A percentile compares a stretch with the other conserved stretches of the same genome.
These are phyloP conservation scores for Glycine tomentella DNA, from an alignment of 306 rosid genomes.

Conservation along the genomic window DNA sequence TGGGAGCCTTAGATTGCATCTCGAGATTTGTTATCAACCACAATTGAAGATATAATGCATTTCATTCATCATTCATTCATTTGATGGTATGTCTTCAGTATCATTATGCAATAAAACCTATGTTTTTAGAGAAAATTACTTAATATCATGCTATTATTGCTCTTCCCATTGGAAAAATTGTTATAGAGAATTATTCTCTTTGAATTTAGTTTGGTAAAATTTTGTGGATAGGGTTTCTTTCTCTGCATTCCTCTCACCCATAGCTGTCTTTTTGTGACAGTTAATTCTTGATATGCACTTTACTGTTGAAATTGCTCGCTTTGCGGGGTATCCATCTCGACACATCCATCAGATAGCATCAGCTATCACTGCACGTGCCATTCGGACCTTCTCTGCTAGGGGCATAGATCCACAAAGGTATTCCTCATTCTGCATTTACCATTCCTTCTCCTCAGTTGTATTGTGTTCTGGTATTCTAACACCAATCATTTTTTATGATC, in stretches of 20 bases:
- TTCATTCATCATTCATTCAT: constrained; percentile 19
- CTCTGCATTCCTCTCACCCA: constrained; percentile 36
- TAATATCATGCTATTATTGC: constrained; percentile 4
- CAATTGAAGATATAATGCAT: background rate
- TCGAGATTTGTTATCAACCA: constrained; percentile 16
- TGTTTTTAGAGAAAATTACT: background rate
- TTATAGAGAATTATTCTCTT: background rate
- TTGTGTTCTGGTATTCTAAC: constrained; percentile 38
- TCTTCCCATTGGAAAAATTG: constrained; percentile 4
- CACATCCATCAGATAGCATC: constrained; percentile 92
- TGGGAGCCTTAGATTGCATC: constrained; percentile 18
- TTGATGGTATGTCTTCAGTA: constrained; percentile 8
- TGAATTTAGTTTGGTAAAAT: background rate
- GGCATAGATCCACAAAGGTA: constrained; percentile 88
- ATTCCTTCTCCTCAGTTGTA: constrained; percentile 25
- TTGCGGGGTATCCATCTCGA: constrained; percentile 90
- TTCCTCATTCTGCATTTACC: constrained; percentile 40
- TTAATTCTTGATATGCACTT: constrained; percentile 98
- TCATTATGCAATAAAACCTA: background rate
- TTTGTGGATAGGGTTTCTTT: constrained; percentile 1
- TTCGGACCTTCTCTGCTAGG: constrained; percentile 85
- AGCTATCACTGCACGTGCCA: constrained; percentile 89
- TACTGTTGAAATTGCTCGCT: constrained; percentile 93
- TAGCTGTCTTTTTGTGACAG: constrained; percentile 58
- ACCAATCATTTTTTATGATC: constrained; percentile 37